Evolutionary conservation across 2,329 filamentous ascomycete species (phyloP).

Genomic region (Dactylellina leptospora): DNA sequence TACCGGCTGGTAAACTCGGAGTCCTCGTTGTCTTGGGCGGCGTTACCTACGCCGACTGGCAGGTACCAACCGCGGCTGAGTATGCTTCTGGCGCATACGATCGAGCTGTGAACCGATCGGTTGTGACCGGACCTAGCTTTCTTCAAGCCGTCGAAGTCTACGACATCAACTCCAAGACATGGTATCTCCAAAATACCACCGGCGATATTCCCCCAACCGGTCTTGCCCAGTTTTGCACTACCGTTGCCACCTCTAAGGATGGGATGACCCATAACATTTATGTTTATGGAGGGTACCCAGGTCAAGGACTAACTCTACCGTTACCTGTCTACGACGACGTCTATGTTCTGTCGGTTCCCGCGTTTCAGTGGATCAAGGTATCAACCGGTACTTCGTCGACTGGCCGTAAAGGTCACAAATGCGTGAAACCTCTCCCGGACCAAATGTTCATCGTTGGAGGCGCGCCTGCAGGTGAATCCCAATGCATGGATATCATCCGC

Average conservation of each 20-base stretch:
- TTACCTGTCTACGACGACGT: constrained; percentile 54
- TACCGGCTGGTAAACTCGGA: constrained; percentile 56
- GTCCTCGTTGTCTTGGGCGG: constrained; percentile 57
- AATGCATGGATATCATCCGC: constrained; percentile 58
- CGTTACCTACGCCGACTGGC: constrained; percentile 35
- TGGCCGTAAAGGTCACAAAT: constrained; percentile 55
- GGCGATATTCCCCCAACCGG: constrained; percentile 52
- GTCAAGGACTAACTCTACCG: constrained; percentile 26
- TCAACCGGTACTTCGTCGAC: constrained; percentile 48
- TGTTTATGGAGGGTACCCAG: constrained; percentile 56
- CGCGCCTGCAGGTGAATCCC: constrained; percentile 6
- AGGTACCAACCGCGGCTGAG: neutral
- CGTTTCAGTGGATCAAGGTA: constrained; percentile 57
- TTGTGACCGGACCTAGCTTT: constrained; percentile 48
- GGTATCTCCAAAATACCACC: constrained; percentile 53
- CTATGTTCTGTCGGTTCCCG: constrained; percentile 57
- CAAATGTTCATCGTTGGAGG: constrained; percentile 57
- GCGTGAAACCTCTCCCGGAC: constrained; percentile 59
- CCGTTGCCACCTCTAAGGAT: constrained; percentile 55
- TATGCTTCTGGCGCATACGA: neutral
- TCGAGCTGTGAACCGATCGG: constrained; percentile 18
- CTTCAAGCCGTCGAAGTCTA: constrained; percentile 55
- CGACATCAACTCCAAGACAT: constrained; percentile 55
- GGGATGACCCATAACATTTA: constrained; percentile 55
- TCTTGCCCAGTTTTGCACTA: constrained; percentile 56